Conservation (phyloP, 2,329 filamentous ascomycete genomes). For the Claviceps arundinis region DNA sequence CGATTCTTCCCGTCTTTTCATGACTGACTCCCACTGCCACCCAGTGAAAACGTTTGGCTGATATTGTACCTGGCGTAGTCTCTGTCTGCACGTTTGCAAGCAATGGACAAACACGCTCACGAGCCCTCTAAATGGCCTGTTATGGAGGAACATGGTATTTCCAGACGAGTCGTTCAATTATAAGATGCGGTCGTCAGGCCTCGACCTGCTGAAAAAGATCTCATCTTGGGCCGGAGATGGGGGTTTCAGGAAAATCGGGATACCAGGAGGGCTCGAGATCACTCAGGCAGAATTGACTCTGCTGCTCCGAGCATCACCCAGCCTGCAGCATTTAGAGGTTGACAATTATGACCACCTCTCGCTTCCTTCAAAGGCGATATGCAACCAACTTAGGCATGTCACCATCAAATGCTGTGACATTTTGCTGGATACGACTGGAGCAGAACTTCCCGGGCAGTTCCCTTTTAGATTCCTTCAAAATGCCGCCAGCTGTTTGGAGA, state of each 20-base stretch:
- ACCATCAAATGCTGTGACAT: too few relatives aligned
- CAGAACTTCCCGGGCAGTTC: too few relatives aligned
- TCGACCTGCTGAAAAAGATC: slow-evolving; percentile 15
- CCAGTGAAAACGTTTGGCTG: too few relatives aligned
- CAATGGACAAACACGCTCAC: slow-evolving; percentile 18
- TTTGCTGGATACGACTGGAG: too few relatives aligned
- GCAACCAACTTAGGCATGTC: too few relatives aligned
- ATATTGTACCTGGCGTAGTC: too few relatives aligned
- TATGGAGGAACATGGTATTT: slow-evolving; percentile 22
- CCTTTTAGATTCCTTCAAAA: too few relatives aligned
- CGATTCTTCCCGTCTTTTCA: too few relatives aligned
- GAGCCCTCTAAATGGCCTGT: slow-evolving; percentile 13
- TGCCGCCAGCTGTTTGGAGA: too few relatives aligned
- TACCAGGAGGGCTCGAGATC: slow-evolving; percentile 12
- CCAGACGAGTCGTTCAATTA: neutral
- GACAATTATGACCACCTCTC: neutral
- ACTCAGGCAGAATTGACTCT: slow-evolving; percentile 16
- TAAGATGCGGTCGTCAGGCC: slow-evolving; percentile 1
- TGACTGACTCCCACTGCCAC: too few relatives aligned
- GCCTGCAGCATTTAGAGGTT: slow-evolving; percentile 17
- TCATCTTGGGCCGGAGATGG: slow-evolving; percentile 19
- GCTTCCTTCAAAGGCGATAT: too few relatives aligned
- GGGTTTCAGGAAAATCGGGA: slow-evolving; percentile 14
- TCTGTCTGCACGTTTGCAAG: slow-evolving; percentile 10
- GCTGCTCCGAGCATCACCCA: slow-evolving; percentile 14